phyloP scores from a whole-genome alignment of 108 stramenopile species.

The Epithemia pelagica region DNA sequence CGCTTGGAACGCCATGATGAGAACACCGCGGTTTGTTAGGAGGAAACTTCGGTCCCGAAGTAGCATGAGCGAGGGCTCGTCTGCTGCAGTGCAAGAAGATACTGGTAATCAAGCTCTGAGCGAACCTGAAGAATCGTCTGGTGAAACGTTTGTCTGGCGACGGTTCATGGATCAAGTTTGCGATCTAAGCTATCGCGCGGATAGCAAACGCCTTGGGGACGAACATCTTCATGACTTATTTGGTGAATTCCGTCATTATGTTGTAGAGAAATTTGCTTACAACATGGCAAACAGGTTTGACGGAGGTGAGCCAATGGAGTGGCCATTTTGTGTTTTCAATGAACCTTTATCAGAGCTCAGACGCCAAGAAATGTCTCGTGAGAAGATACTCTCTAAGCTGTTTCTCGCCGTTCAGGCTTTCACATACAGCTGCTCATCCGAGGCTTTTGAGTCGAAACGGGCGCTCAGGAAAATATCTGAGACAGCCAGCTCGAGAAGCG shows the following conservation, averaged over 20 bases:
- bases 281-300: constrained; percentile 50
- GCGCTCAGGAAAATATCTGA: constrained; percentile 25
- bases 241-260: constrained; percentile 81
- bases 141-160: constrained; percentile 65
- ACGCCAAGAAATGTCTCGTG: constrained; percentile 73
- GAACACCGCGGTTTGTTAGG: constrained; percentile 54
- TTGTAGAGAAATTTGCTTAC: constrained; percentile 64
- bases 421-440: constrained; percentile 71
- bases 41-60: constrained; percentile 22
- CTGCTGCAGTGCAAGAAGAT: neutral
- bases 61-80: neutral
- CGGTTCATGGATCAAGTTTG: constrained; percentile 73
- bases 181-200: constrained; percentile 61
- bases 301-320: constrained; percentile 58
- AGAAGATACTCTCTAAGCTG: constrained; percentile 70
- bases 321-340: constrained; percentile 74
- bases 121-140: constrained; percentile 34
- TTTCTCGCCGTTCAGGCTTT: constrained; percentile 73
- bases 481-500: constrained; percentile 14
- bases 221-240: constrained; percentile 51
- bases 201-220: constrained; percentile 70
- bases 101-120: constrained; percentile 5
- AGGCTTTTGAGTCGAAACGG: constrained; percentile 53
- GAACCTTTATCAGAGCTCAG: constrained; percentile 47
- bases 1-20: constrained; percentile 79